phyloP scores from a whole-genome alignment of 2,329 filamentous ascomycete genomes.

The Ceratocystis harringtonii region DNA sequence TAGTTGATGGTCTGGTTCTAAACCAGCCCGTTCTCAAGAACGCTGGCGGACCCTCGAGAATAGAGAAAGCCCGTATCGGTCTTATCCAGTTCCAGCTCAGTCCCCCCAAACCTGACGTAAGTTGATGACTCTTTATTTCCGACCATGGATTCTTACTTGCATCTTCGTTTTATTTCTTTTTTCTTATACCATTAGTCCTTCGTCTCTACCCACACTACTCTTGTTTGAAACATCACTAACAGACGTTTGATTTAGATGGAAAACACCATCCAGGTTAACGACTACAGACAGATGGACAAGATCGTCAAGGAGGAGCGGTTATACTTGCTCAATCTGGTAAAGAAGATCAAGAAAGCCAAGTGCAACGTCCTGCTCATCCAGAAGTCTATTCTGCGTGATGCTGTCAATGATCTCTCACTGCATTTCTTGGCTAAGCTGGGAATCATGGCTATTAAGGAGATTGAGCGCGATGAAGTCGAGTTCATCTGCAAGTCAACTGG shows the following conservation, averaged over 20 bases:
- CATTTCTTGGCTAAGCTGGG: conserved; percentile 96
- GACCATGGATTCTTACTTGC: neutral
- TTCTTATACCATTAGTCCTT: too few relatives aligned
- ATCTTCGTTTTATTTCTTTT: neutral
- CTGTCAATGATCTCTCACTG: conserved; percentile 91
- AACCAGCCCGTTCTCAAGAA: conserved; percentile 89
- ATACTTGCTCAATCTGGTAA: conserved; percentile 95
- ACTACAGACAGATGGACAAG: conserved; percentile 99
- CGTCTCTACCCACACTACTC: too few relatives aligned
- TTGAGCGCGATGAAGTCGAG: conserved; percentile 96
- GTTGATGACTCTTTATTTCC: conserved; percentile 22
- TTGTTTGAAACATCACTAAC: neutral
- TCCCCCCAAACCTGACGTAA: conserved; percentile 88
- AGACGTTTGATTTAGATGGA: conserved; percentile 54
- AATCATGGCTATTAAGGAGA: conserved; percentile 91
- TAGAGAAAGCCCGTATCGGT: conserved; percentile 95
- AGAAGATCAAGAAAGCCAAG: conserved; percentile 99
- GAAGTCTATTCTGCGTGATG: conserved; percentile 94
- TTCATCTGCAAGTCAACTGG: conserved; percentile 99
- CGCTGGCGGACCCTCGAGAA: conserved; percentile 74
- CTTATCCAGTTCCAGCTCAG: conserved; percentile 98
- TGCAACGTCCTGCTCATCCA: conserved; percentile 97
- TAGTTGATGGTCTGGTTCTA: conserved; percentile 86
- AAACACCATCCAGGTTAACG: conserved; percentile 97
- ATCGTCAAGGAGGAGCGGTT: conserved; percentile 98